phyloP scores from a whole-genome alignment of 1,139 yeast species.

The Yamadazyma aaseri region DNA sequence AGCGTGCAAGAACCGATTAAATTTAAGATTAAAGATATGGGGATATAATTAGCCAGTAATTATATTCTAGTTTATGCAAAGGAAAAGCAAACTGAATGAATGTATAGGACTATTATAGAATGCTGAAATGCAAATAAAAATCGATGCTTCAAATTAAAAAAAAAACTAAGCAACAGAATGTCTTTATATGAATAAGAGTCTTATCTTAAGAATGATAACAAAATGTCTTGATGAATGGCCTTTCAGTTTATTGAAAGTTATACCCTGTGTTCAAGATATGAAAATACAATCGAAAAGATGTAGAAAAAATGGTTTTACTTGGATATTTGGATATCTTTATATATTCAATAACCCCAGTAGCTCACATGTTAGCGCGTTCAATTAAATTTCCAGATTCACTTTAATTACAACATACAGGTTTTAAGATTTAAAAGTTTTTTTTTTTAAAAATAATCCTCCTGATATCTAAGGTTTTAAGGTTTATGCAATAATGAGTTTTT shows the following conservation, averaged over 20 bases:
- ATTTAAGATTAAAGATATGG: background rate
- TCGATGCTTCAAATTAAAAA: background rate
- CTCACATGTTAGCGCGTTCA: slow-evolving; percentile 10
- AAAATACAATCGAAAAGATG: background rate
- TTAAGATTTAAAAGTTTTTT: background rate
- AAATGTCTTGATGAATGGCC: background rate
- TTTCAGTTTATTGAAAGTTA: background rate
- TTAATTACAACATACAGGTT: slow-evolving; percentile 1
- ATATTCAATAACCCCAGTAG: background rate
- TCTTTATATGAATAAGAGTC: background rate
- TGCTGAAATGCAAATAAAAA: background rate
- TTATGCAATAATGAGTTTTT: too few relatives aligned
- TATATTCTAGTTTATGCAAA: background rate
- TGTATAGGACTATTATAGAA: background rate
- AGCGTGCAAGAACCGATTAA: background rate
- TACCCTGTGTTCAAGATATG: background rate
- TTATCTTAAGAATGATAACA: background rate
- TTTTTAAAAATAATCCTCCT: background rate
- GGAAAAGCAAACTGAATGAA: background rate
- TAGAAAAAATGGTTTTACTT: background rate
- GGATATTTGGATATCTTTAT: slow-evolving; percentile 1
- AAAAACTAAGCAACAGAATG: background rate
- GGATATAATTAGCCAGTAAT: slow-evolving; percentile 1
- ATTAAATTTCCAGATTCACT: slow-evolving; percentile 9
- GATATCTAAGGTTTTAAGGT: background rate